Evolutionary conservation across 164 flowering plant genomes (phyloP).

Genomic region (Macadamia integrifolia): DNA sequence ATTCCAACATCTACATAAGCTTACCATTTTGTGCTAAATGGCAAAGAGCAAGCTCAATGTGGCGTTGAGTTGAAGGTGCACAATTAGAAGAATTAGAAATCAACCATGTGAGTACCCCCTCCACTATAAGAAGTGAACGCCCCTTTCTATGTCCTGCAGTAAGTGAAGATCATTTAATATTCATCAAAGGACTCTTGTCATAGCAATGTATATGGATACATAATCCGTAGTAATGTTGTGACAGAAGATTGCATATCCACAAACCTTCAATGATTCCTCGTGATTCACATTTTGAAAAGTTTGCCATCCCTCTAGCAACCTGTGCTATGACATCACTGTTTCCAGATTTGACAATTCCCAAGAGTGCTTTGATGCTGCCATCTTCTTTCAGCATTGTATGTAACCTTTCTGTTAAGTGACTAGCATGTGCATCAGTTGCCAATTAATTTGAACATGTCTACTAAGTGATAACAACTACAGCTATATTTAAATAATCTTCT

Average conservation of each 20-base stretch:
- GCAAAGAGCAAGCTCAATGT: slow-evolving; percentile 86
- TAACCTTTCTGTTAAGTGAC: slow-evolving; percentile 48
- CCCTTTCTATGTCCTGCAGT: slow-evolving; percentile 62
- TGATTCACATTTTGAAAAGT: slow-evolving; percentile 91
- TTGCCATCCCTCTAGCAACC: slow-evolving; percentile 83
- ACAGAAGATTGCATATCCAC: slow-evolving; percentile 3
- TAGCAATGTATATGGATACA: neutral
- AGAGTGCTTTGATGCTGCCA: slow-evolving; percentile 69
- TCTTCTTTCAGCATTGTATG: slow-evolving; percentile 58
- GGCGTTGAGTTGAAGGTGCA: slow-evolving; percentile 62
- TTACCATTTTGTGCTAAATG: slow-evolving; percentile 91
- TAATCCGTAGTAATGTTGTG: neutral
- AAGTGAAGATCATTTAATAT: neutral
- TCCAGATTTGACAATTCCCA: slow-evolving; percentile 54
- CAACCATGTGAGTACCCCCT: slow-evolving; percentile 72
- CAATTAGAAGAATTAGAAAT: slow-evolving; percentile 41
- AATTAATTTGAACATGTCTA: neutral
- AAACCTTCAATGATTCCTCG: slow-evolving; percentile 69
- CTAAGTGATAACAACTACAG: neutral
- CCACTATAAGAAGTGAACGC: slow-evolving; percentile 69
- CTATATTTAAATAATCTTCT: neutral
- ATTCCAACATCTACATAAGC: neutral
- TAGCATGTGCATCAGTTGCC: slow-evolving; percentile 8
- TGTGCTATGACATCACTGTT: slow-evolving; percentile 70
- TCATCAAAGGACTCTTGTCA: neutral